These are phyloP conservation scores for Tulasnella sp. DNA, from an alignment of 768 basidiomycete species.

Conservation along the genomic window DNA sequence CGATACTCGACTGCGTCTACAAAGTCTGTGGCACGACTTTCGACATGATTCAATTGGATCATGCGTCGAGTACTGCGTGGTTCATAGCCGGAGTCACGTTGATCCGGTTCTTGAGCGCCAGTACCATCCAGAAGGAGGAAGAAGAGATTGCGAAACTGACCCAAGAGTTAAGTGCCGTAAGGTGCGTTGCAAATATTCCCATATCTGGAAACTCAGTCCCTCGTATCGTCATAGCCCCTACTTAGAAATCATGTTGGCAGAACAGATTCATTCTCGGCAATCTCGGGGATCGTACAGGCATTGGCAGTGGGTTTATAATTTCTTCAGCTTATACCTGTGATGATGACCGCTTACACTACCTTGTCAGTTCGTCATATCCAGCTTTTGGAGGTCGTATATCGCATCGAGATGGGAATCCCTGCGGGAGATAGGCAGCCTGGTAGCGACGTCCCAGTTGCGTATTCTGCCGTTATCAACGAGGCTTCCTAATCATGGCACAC, in stretches of 20 bases:
- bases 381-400: slow-evolving; percentile 1
- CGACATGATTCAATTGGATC: background rate
- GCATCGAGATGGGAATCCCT: background rate
- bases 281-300: background rate
- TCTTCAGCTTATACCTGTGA: too few relatives aligned
- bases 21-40: background rate
- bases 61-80: too few relatives aligned
- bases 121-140: background rate
- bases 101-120: background rate
- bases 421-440: too few relatives aligned
- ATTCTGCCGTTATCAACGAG: too few relatives aligned
- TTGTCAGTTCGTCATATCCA: slow-evolving; percentile 8
- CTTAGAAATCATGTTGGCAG: background rate
- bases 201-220: too few relatives aligned
- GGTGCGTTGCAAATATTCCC: too few relatives aligned
- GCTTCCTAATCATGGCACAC: too few relatives aligned
- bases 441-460: too few relatives aligned
- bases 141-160: background rate
- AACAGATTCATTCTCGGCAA: slow-evolving; percentile 7
- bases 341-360: background rate
- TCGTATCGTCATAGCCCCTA: too few relatives aligned
- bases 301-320: background rate
- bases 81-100: background rate
- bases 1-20: background rate
- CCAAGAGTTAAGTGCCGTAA: too few relatives aligned